phyloP scores from a whole-genome alignment of 2,329 filamentous ascomycete species.

The Macroventuria anomochaeta region DNA sequence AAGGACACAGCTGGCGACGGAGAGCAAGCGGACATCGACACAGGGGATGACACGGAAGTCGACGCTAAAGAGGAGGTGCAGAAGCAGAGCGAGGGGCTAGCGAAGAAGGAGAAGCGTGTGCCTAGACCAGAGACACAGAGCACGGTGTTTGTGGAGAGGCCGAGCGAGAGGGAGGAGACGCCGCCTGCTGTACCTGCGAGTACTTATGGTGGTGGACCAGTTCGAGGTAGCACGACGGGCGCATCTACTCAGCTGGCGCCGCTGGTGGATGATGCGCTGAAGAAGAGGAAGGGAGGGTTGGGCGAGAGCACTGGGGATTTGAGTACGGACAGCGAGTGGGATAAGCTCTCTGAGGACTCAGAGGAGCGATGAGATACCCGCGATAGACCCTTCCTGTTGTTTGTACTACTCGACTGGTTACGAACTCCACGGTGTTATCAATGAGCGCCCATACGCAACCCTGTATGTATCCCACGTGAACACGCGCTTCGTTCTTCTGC shows the following conservation, averaged over 20 bases:
- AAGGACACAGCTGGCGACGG: constrained; percentile 35
- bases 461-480: constrained; percentile 29
- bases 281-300: constrained; percentile 53
- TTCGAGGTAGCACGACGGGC: constrained; percentile 37
- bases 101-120: constrained; percentile 25
- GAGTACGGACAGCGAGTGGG: constrained; percentile 97
- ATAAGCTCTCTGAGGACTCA: constrained; percentile 75
- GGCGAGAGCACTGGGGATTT: constrained; percentile 60
- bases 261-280: constrained; percentile 47
- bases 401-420: constrained; percentile 1
- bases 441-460: constrained; percentile 12
- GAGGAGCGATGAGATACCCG: constrained; percentile 38
- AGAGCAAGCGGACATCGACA: constrained; percentile 51
- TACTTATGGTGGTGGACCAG: constrained; percentile 18
- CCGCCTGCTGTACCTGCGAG: constrained; percentile 23
- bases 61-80: constrained; percentile 42
- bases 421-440: background rate
- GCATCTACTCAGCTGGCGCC: constrained; percentile 39
- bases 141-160: constrained; percentile 44
- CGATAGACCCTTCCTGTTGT: constrained; percentile 16
- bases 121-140: constrained; percentile 30
- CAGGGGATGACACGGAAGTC: constrained; percentile 56
- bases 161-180: constrained; percentile 29
- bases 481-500: constrained; percentile 24
- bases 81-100: constrained; percentile 26